Evolutionary conservation across 768 basidiomycete genomes (phyloP).

Genomic region (Suillus lakei): DNA sequence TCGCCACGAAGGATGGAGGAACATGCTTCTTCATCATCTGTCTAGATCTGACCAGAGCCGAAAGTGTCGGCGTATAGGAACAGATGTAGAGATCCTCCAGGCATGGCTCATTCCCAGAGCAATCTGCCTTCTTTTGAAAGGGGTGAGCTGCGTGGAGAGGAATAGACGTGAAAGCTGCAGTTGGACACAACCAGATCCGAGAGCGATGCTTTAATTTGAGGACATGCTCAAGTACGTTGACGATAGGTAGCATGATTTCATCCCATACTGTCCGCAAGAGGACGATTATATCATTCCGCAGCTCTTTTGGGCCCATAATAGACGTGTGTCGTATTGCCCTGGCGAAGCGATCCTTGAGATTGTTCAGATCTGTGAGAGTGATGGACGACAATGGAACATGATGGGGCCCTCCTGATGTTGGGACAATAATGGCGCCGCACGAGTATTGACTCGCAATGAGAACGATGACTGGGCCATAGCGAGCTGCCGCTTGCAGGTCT

Average conservation of each 20-base stretch:
- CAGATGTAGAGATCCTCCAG: background rate
- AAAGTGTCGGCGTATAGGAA: background rate
- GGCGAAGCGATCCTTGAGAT: background rate
- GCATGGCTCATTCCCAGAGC: background rate
- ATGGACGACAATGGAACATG: background rate
- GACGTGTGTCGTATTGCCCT: background rate
- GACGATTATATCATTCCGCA: background rate
- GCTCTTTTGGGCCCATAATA: background rate
- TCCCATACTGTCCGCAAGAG: background rate
- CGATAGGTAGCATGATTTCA: background rate
- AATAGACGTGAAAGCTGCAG: background rate
- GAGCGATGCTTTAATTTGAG: background rate
- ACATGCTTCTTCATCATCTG: background rate
- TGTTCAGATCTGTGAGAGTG: background rate
- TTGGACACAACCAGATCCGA: background rate
- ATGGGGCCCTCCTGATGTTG: background rate
- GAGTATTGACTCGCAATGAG: background rate
- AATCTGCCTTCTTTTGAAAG: background rate
- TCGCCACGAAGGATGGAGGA: background rate
- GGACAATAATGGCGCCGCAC: background rate
- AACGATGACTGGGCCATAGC: background rate
- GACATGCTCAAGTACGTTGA: background rate
- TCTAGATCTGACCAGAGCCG: background rate
- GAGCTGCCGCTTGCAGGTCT: background rate
- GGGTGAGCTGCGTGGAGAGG: background rate